A percentile compares a stretch with the other conserved stretches of the same genome.
These are phyloP conservation scores for Phalaenopsis equestris DNA, from an alignment of 106 monocot species.

Conservation along the genomic window DNA sequence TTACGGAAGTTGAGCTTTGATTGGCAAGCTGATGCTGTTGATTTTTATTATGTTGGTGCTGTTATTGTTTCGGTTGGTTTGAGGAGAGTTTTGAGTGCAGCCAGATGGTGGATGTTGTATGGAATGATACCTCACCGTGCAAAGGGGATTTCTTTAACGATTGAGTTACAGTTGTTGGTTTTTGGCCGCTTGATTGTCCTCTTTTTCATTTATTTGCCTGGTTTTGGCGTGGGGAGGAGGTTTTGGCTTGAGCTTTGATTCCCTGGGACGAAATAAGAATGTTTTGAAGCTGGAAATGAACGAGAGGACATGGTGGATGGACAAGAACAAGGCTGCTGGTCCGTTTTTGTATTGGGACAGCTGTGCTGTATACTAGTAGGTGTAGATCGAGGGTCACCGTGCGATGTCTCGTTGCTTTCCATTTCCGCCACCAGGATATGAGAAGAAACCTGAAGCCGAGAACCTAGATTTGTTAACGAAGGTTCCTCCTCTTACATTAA, in stretches of 20 bases:
- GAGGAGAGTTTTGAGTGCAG: not conserved
- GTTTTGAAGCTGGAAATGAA: conserved; percentile 37
- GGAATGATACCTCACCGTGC: not conserved
- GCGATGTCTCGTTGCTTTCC: conserved; percentile 93
- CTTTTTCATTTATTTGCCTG: not conserved
- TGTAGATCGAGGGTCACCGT: conserved; percentile 12
- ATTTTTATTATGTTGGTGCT: not conserved
- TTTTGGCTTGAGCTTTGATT: not conserved
- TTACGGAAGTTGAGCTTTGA: not conserved
- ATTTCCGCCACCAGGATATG: conserved; percentile 82
- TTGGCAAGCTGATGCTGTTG: not conserved
- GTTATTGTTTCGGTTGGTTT: not conserved
- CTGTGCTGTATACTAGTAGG: conserved; percentile 21
- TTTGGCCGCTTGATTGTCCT: conserved; percentile 3
- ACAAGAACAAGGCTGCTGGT: conserved; percentile 17
- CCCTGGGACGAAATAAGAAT: conserved; percentile 11
- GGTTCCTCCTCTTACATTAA: conserved; percentile 25
- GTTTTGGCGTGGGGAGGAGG: not conserved
- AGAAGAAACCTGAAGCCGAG: conserved; percentile 27
- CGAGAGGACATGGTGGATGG: conserved; percentile 41
- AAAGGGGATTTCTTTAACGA: not conserved
- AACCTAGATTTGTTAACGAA: conserved; percentile 43
- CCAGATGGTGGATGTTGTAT: not conserved
- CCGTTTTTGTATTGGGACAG: conserved; percentile 24
- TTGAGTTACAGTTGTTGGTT: not conserved